Conservation (phyloP, 306 rosid genomes). For the Rubus parviflorus region DNA sequence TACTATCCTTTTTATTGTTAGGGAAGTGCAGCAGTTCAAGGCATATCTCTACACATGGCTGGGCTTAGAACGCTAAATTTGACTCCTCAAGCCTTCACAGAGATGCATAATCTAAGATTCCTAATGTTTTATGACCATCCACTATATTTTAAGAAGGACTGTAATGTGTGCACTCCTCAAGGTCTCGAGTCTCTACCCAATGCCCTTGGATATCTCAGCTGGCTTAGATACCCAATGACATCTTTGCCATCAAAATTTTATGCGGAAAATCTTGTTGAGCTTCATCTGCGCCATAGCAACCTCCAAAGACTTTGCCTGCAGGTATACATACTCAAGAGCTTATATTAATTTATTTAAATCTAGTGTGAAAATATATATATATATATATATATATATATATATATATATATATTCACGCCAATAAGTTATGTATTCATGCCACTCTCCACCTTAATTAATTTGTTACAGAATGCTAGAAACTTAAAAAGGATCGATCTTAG, state of each 20-base stretch:
- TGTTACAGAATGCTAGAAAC: too few species aligned
- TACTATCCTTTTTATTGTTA: neutral
- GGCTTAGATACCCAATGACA: neutral
- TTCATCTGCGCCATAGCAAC: neutral
- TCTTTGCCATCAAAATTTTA: neutral
- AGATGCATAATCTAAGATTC: neutral
- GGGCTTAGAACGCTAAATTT: neutral
- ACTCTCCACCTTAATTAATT: too few species aligned
- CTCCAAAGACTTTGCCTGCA: neutral
- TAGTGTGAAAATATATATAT: too few species aligned
- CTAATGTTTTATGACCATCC: neutral
- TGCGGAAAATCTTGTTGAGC: neutral
- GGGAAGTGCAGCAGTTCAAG: slow-evolving; percentile 13
- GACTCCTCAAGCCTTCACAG: slow-evolving; percentile 4
- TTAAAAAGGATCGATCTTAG: too few species aligned
- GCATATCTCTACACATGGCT: neutral
- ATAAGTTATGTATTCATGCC: too few species aligned
- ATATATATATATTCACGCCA: too few species aligned
- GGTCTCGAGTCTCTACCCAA: neutral
- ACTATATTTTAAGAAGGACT: neutral
- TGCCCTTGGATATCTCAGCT: neutral
- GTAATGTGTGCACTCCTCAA: neutral
- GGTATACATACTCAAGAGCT: too few species aligned
- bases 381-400: too few species aligned
- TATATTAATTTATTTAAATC: too few species aligned